Percentiles rank a stretch among this genome's conserved stretches.
phyloP scores from a whole-genome alignment of 2,329 filamentous ascomycete genomes.

The Phaeosphaeria sp. region DNA sequence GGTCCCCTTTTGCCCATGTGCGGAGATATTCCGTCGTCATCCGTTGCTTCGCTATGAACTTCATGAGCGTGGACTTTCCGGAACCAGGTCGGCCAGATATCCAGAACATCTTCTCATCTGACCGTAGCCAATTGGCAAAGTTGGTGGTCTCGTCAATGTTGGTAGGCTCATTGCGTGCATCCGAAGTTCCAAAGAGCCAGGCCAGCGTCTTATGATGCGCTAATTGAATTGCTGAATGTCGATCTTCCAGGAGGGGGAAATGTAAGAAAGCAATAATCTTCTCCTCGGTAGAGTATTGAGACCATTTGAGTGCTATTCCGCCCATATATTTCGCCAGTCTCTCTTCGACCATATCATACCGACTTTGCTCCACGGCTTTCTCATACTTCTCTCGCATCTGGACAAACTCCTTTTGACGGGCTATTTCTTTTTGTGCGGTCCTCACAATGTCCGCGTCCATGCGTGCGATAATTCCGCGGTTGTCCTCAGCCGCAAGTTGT shows the following conservation, averaged over 20 bases:
- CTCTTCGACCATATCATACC: neutral
- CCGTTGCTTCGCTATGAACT: neutral
- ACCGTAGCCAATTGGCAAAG: slow-evolving; percentile 18
- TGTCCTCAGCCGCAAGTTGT: neutral
- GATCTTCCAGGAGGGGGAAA: neutral
- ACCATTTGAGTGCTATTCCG: neutral
- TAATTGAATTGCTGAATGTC: neutral
- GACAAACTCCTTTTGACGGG: neutral
- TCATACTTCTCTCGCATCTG: neutral
- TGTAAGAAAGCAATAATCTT: neutral
- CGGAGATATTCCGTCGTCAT: neutral
- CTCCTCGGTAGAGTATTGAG: neutral
- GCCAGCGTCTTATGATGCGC: neutral
- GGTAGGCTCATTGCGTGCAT: neutral
- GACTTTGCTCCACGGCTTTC: neutral
- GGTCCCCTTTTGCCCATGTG: neutral
- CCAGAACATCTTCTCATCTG: slow-evolving; percentile 26
- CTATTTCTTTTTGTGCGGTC: neutral
- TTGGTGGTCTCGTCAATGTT: neutral
- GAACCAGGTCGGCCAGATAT: slow-evolving; percentile 56
- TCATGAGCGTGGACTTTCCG: slow-evolving; percentile 57
- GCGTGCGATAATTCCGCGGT: neutral
- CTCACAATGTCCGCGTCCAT: neutral
- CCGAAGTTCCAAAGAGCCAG: neutral
- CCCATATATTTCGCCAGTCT: neutral